Base-by-base conservation (phyloP, 495 filamentous ascomycete species). In the Symbiotaphrina buchneri region DNA sequence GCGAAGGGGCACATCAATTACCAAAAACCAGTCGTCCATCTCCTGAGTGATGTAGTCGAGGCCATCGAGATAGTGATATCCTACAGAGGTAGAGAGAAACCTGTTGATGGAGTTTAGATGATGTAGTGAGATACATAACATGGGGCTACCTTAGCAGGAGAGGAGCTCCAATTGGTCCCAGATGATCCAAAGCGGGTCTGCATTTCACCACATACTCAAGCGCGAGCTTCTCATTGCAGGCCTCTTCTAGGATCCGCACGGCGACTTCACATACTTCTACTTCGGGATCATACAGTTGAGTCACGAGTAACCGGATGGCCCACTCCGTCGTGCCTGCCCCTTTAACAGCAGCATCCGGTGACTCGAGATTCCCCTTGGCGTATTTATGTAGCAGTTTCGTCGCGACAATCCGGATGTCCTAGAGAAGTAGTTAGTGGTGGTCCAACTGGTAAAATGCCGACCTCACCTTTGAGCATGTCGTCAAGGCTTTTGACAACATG, bases 11-110 rank as follows among this genome's bases (percentile, higher is more conserved):
- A 20, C 13, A 21, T 1, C 21, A 41, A 42, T 31, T 40, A 54
- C 51, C 21, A 79, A 65, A 45, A 94, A 97, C 87, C 87, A 97
- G 49, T 95, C 87, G 45, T 97, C 87, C 87, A 97, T 97, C 46
- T 95, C 90, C 41, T 87, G 82, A 24, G 81, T 87, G 46, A 97
- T 97, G 41, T 97, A 97, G 49, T 97, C 87, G 11, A 97, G 61
- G 5, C 82, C 87, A 48, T 97, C 81, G 3, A 97, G 58, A 49
- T 97, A 97, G 51, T 95, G 84, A 40, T 97, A 97, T 4, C 87
- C 87, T 20, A 94, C 78, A 0, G 80, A 90, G 0, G 90, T 94
- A 2, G 83, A 93, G 31, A 97, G 48, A 46, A 97, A 97, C 35
- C 51, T 52, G 31, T 18, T 20, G 8, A n/a, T n/a, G 8, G 18